Evolutionary conservation across 208 protist species (phyloP).

Genomic region (Porcisia hertigi): DNA sequence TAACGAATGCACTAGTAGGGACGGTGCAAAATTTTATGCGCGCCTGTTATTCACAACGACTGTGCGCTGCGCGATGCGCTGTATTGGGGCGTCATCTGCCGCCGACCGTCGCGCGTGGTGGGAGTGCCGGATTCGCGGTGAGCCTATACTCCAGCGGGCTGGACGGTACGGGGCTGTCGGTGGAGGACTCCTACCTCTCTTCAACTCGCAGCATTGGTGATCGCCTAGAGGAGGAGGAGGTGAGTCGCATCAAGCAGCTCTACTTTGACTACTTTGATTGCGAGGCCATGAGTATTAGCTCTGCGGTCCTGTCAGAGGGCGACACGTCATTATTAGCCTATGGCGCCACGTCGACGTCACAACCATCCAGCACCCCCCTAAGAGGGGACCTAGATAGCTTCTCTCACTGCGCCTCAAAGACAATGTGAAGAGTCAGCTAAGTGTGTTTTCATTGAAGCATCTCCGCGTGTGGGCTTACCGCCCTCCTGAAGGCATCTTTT

Average conservation of each 20-base stretch:
- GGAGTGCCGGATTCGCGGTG: conserved; percentile 14
- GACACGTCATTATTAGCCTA: conserved; percentile 18
- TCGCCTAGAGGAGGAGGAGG: conserved; percentile 60
- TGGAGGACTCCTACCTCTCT: conserved; percentile 14
- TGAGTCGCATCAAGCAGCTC: conserved; percentile 74
- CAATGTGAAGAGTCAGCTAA: conserved; percentile 16
- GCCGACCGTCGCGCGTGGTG: background rate
- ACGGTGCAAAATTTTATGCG: conserved; percentile 79
- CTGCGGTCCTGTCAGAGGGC: conserved; percentile 7
- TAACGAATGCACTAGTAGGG: conserved; percentile 65
- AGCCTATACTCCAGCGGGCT: conserved; percentile 15
- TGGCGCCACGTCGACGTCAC: background rate
- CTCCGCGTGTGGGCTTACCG: background rate
- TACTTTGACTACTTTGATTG: conserved; percentile 93
- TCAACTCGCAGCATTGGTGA: conserved; percentile 38
- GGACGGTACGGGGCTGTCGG: background rate
- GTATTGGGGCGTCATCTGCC: background rate
- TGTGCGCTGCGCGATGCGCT: conserved; percentile 15
- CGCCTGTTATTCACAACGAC: conserved; percentile 41
- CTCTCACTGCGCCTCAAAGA: conserved; percentile 24
- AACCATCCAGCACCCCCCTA: conserved; percentile 10
- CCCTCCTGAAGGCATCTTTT: too few relatives aligned
- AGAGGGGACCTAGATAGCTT: conserved; percentile 22
- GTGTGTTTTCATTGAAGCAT: background rate
- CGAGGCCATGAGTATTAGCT: conserved; percentile 54